These are phyloP conservation scores for Fusarium cyanostomum DNA, from an alignment of 2,329 filamentous ascomycete genomes.

Conservation along the genomic window DNA sequence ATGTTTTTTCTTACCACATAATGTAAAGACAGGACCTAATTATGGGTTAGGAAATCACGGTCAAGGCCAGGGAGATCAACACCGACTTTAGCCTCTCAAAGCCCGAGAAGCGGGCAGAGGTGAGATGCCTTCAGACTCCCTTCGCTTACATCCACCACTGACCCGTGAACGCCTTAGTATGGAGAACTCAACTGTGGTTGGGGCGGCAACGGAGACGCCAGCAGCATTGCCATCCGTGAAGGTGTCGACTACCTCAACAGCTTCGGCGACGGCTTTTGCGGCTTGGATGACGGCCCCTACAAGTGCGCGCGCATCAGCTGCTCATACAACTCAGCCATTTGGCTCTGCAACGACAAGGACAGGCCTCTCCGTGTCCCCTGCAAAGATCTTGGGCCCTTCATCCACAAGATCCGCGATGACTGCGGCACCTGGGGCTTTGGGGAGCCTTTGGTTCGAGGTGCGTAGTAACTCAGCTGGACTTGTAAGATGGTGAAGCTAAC, in stretches of 20 bases:
- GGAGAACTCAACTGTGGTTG: not conserved
- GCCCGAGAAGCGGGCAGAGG: not conserved
- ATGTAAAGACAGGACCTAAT: not conserved
- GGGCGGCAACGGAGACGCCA: not conserved
- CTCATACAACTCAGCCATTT: slow-evolving; percentile 10
- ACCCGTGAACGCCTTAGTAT: not conserved
- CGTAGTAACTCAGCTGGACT: not conserved
- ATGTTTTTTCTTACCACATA: too few species aligned
- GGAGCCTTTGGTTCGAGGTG: not conserved
- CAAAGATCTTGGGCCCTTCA: not conserved
- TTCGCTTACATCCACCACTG: not conserved
- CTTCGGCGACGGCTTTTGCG: not conserved
- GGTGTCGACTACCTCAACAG: not conserved
- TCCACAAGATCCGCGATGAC: not conserved
- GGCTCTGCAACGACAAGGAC: slow-evolving; percentile 9
- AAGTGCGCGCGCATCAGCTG: slow-evolving; percentile 8
- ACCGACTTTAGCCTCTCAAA: not conserved
- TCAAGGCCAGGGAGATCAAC: not conserved
- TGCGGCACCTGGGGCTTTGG: not conserved
- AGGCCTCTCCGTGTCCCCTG: not conserved
- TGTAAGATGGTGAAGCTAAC: not conserved
- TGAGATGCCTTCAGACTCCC: not conserved
- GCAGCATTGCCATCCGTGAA: not conserved
- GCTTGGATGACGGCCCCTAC: not conserved
- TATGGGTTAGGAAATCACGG: not conserved